Evolutionary conservation across 495 filamentous ascomycete species (phyloP).

Genomic region (Penicillium robsamsonii): DNA sequence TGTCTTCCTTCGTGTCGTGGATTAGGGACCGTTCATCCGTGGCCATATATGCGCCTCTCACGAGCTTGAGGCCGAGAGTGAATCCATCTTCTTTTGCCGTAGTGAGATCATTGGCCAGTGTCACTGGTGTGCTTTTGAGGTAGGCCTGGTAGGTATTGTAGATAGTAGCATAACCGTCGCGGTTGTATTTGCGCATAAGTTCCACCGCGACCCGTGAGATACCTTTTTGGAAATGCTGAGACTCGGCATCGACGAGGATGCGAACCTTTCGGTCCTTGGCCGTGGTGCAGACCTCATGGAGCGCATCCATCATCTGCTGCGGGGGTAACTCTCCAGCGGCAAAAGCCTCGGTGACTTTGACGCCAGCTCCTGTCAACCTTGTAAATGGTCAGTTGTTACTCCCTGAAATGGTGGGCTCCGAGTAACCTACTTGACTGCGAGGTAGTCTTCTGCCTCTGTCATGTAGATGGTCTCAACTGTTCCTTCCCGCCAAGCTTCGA

Average conservation of each 20-base stretch:
- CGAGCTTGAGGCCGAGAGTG: conserved; percentile 80
- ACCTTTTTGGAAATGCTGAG: conserved; percentile 68
- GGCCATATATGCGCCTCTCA: conserved; percentile 84
- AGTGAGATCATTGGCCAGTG: conserved; percentile 61
- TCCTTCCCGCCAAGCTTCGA: conserved; percentile 66
- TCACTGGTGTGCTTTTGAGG: conserved; percentile 61
- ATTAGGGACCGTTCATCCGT: conserved; percentile 72
- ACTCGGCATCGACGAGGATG: conserved; percentile 83
- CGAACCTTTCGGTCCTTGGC: conserved; percentile 57
- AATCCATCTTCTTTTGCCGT: conserved; percentile 62
- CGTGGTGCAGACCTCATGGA: conserved; percentile 36
- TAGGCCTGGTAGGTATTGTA: conserved; percentile 84
- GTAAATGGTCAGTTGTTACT: conserved; percentile 3
- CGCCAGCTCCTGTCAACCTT: conserved; percentile 35
- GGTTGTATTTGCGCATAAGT: conserved; percentile 74
- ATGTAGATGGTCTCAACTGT: conserved; percentile 70
- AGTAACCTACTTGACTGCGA: conserved; percentile 67
- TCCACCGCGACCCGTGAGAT: conserved; percentile 73
- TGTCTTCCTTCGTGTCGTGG: conserved; percentile 74
- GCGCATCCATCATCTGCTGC: conserved; percentile 36
- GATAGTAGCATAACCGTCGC: conserved; percentile 54
- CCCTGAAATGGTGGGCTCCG: background rate
- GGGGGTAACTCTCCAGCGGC: conserved; percentile 30
- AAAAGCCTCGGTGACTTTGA: conserved; percentile 32
- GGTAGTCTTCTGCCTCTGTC: conserved; percentile 66